These are phyloP conservation scores for Sugiyamaella sp. DNA, from an alignment of 1,139 yeast genomes.

Conservation along the genomic window DNA sequence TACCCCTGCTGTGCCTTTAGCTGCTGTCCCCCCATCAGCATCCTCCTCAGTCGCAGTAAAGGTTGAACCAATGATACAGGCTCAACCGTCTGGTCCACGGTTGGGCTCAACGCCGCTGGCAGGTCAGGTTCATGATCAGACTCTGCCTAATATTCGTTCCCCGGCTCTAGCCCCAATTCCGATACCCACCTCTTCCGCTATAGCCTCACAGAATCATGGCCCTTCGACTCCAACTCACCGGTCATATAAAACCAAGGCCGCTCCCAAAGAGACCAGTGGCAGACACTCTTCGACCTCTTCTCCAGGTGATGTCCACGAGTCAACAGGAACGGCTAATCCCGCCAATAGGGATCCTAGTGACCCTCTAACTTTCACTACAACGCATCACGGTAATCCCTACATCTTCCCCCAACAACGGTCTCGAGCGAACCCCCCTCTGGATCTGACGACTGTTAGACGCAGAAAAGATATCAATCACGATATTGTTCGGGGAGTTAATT, in stretches of 20 bases:
- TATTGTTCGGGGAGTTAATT: constrained; percentile 8
- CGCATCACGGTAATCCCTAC: constrained; percentile 41
- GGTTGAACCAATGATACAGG: too few species aligned
- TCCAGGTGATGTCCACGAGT: not conserved
- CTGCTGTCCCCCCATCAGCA: too few species aligned
- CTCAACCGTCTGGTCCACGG: too few species aligned
- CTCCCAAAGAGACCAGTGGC: not conserved
- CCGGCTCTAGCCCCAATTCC: too few species aligned
- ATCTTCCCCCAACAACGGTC: constrained; percentile 48
- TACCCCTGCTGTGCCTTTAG: too few species aligned
- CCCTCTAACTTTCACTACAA: constrained; percentile 15
- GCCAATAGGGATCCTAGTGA: constrained; percentile 5
- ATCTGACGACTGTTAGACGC: constrained; percentile 44
- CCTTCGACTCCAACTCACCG: not conserved
- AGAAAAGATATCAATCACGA: constrained; percentile 19
- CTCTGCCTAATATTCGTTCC: too few species aligned
- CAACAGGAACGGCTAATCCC: not conserved
- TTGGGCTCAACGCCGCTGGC: too few species aligned
- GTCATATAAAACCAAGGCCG: not conserved
- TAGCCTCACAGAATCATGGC: not conserved
- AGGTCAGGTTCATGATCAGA: too few species aligned
- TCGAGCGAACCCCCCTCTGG: constrained; percentile 49
- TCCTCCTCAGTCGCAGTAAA: too few species aligned
- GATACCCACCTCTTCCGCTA: too few species aligned
- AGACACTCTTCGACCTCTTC: not conserved